A percentile compares a stretch with the other conserved stretches of the same genome.
phyloP scores from a whole-genome alignment of 1,139 yeast genomes.

The Suhomyces yuchorum region DNA sequence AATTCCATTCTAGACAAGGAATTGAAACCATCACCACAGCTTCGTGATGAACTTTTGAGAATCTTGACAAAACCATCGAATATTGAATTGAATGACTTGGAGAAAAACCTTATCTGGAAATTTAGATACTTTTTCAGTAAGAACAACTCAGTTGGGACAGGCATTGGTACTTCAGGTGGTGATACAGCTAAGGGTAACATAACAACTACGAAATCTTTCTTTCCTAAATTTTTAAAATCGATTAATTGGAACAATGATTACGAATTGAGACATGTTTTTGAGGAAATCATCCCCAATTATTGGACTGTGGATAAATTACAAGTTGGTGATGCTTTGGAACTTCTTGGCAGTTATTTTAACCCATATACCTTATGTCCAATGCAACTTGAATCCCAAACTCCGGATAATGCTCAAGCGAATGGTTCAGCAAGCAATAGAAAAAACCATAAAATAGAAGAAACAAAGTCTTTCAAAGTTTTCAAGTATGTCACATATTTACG shows the following conservation, averaged over 20 bases:
- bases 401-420: background rate
- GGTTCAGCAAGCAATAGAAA: conserved; percentile 1
- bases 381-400: conserved; percentile 5
- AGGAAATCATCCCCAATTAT: conserved; percentile 47
- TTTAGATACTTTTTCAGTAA: conserved; percentile 83
- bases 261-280: conserved; percentile 79
- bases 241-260: conserved; percentile 85
- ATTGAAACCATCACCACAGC: conserved; percentile 82
- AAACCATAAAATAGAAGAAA: conserved; percentile 30
- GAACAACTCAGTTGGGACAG: conserved; percentile 37
- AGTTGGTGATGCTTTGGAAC: conserved; percentile 89
- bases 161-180: conserved; percentile 4
- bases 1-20: conserved; percentile 79
- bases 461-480: conserved; percentile 35
- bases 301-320: conserved; percentile 71
- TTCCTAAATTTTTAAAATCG: conserved; percentile 84
- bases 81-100: conserved; percentile 76
- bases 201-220: conserved; percentile 51
- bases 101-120: conserved; percentile 89
- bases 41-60: conserved; percentile 69
- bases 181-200: conserved; percentile 12
- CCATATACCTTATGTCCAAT: conserved; percentile 33
- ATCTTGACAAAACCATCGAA: conserved; percentile 83
- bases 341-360: conserved; percentile 71
- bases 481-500: conserved; percentile 51